phyloP scores from a whole-genome alignment of 371 early-diverging fungal species.

The Mortierella sp. region DNA sequence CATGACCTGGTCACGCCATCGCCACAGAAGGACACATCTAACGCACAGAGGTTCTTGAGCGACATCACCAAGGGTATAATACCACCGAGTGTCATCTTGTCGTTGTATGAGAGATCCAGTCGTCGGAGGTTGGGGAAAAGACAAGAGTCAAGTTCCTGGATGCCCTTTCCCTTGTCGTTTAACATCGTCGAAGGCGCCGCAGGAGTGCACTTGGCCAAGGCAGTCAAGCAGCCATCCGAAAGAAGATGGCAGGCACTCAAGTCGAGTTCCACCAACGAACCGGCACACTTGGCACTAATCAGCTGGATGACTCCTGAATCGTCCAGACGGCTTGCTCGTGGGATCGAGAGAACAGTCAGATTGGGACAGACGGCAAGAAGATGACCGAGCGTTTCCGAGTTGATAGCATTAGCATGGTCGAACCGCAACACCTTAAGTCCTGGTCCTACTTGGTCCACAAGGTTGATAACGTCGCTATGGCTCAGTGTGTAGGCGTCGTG shows the following conservation, averaged over 20 bases:
- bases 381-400: conserved; percentile 32
- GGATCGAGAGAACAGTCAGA: conserved; percentile 39
- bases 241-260: conserved; percentile 37
- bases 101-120: conserved; percentile 50
- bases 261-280: conserved; percentile 38
- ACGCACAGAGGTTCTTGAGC: conserved; percentile 40
- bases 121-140: conserved; percentile 43
- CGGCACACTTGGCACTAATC: conserved; percentile 31
- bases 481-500: conserved; percentile 26
- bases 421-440: conserved; percentile 28
- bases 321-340: conserved; percentile 38
- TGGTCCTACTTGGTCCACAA: conserved; percentile 35
- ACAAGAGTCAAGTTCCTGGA: conserved; percentile 9
- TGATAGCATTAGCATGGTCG: conserved; percentile 36
- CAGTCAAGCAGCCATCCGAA: conserved; percentile 40
- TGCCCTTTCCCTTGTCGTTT: conserved; percentile 28
- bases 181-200: not conserved
- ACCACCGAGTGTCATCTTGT: conserved; percentile 42
- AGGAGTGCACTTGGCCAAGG: conserved; percentile 11
- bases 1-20: conserved; percentile 45
- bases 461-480: conserved; percentile 30
- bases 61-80: conserved; percentile 52
- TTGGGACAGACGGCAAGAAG: conserved; percentile 32
- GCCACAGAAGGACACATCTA: conserved; percentile 55
- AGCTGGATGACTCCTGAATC: conserved; percentile 36